Evolutionary conservation across 805 yeast genomes (phyloP).

Genomic region (Kluyveromyces wickerhamii): DNA sequence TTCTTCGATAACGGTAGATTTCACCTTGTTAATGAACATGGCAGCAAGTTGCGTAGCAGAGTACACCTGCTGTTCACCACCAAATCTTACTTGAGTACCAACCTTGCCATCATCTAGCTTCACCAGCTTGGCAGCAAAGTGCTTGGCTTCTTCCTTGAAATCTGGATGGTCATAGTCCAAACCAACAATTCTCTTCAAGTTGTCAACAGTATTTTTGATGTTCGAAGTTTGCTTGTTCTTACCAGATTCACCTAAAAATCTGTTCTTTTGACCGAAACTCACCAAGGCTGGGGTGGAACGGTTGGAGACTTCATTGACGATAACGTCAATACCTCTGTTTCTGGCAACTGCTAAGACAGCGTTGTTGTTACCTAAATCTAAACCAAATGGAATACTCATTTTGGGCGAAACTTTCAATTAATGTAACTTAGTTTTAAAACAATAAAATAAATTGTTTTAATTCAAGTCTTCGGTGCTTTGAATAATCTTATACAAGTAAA

Average conservation of each 20-base stretch:
- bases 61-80: constrained; percentile 71
- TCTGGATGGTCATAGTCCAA: constrained; percentile 69
- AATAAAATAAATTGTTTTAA: not conserved
- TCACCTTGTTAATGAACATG: constrained; percentile 89
- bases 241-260: constrained; percentile 93
- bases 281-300: constrained; percentile 89
- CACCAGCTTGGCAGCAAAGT: constrained; percentile 62
- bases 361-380: constrained; percentile 93
- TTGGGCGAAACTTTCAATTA: too few relatives aligned
- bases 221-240: constrained; percentile 95
- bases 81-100: constrained; percentile 79
- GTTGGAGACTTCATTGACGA: constrained; percentile 97
- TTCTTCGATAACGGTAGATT: constrained; percentile 70
- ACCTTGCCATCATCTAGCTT: constrained; percentile 65
- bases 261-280: constrained; percentile 83
- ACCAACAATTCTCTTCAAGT: constrained; percentile 89
- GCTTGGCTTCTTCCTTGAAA: constrained; percentile 64
- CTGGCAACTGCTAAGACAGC: constrained; percentile 94
- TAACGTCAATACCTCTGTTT: constrained; percentile 96
- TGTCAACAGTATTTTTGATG: constrained; percentile 92
- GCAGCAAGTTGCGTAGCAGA: constrained; percentile 87
- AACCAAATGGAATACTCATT: constrained; percentile 94
- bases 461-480: not conserved
- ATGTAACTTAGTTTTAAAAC: too few relatives aligned
- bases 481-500: too few relatives aligned